Percentiles rank a stretch among this genome's conserved stretches.
Conservation (phyloP, 2,329 filamentous ascomycete species). For the Ceratocystiopsis sp. region DNA sequence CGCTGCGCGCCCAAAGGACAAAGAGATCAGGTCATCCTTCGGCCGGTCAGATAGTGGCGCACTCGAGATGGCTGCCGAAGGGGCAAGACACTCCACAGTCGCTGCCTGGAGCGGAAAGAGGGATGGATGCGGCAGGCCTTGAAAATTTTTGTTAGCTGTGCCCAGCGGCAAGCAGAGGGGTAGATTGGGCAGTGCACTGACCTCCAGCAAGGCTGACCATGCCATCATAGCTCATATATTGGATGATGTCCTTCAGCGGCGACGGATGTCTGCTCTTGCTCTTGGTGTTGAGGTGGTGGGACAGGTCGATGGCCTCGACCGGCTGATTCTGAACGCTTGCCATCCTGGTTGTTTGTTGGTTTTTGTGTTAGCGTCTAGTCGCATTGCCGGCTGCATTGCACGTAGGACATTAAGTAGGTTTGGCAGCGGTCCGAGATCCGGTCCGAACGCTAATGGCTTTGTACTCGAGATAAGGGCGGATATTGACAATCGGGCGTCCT, state of each 20-base stretch:
- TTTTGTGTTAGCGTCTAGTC: no score
- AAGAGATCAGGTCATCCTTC: neutral
- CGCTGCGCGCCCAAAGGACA: neutral
- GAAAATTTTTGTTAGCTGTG: neutral
- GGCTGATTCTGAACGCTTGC: neutral
- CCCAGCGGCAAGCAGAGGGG: neutral
- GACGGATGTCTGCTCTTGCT: constrained; percentile 15
- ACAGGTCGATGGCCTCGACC: constrained; percentile 9
- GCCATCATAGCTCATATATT: constrained; percentile 17
- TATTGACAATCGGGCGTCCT: no score
- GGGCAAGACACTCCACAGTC: neutral
- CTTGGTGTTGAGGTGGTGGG: constrained; percentile 16
- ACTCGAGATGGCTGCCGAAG: neutral
- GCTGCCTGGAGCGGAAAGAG: constrained; percentile 12
- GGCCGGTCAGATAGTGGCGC: neutral
- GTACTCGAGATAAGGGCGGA: no score
- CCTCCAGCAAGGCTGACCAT: constrained; percentile 18
- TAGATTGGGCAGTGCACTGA: constrained; percentile 1
- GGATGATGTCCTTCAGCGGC: constrained; percentile 18
- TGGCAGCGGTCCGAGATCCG: no score
- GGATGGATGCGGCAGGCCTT: constrained; percentile 16
- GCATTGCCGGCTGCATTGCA: no score
- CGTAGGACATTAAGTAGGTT: no score
- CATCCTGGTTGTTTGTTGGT: neutral
- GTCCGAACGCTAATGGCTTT: no score